Conservation (phyloP, 164 flowering plant genomes). For the Dillenia turbinata region DNA sequence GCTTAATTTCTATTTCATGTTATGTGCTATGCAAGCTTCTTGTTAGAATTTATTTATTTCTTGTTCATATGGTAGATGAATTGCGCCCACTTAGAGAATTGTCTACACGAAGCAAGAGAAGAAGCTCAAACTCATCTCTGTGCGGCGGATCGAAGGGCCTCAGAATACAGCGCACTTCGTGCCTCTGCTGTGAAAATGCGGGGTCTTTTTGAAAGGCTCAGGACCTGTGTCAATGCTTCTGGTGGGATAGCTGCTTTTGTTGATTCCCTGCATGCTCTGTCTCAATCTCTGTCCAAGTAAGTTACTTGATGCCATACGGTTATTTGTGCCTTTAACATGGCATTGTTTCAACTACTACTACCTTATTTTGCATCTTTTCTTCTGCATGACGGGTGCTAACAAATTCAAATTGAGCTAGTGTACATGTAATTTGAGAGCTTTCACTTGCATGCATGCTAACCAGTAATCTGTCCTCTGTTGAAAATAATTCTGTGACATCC, state of each 20-base stretch:
- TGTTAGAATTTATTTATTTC: background rate
- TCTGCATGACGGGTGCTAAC: too few species aligned
- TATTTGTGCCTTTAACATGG: too few species aligned
- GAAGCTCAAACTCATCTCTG: conserved; percentile 98
- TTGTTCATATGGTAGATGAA: conserved; percentile 64
- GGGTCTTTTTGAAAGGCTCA: conserved; percentile 79
- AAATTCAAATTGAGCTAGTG: too few species aligned
- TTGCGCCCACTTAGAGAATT: conserved; percentile 96
- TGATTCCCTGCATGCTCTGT: conserved; percentile 68
- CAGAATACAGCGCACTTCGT: conserved; percentile 81
- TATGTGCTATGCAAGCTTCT: too few species aligned
- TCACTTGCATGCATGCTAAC: too few species aligned
- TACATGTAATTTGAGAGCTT: too few species aligned
- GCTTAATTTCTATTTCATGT: too few species aligned
- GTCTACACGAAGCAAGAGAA: conserved; percentile 97
- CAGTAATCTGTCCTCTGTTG: too few species aligned
- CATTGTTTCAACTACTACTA: too few species aligned
- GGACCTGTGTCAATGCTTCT: conserved; percentile 55
- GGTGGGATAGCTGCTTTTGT: conserved; percentile 64
- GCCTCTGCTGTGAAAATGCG: conserved; percentile 89
- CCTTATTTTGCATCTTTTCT: too few species aligned
- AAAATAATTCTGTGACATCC: too few species aligned
- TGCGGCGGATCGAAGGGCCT: conserved; percentile 90
- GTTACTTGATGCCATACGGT: conserved; percentile 9
- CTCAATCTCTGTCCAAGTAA: conserved; percentile 76